These are phyloP conservation scores for Forsythia viridissima DNA, from an alignment of 257 asterid species.

Conservation along the genomic window DNA sequence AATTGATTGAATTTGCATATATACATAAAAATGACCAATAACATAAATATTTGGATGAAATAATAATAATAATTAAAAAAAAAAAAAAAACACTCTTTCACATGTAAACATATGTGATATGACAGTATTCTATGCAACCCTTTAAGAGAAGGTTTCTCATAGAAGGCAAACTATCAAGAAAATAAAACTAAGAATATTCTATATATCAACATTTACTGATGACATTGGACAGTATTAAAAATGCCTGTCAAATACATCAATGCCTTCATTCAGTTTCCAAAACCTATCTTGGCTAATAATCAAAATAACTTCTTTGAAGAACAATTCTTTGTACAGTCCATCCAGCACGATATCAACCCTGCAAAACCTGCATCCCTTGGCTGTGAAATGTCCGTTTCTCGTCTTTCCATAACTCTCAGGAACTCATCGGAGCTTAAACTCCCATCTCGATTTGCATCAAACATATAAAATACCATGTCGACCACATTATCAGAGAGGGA, in stretches of 20 bases:
- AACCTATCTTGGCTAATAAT: background rate
- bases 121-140: background rate
- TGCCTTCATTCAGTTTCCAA: background rate
- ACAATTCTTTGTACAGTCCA: conserved; percentile 47
- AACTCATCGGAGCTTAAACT: conserved; percentile 78
- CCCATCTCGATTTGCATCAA: conserved; percentile 75
- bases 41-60: too few relatives aligned
- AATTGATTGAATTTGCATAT: too few relatives aligned
- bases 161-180: background rate
- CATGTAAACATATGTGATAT: background rate
- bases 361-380: conserved; percentile 43
- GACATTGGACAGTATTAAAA: background rate
- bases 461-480: conserved; percentile 65
- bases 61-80: too few relatives aligned
- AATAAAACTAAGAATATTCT: background rate
- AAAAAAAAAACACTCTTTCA: background rate
- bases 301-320: conserved; percentile 39
- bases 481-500: conserved; percentile 63
- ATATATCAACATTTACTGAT: background rate
- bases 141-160: background rate
- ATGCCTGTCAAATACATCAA: background rate
- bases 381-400: conserved; percentile 48
- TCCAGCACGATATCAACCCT: conserved; percentile 65
- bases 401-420: conserved; percentile 62
- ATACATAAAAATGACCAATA: too few relatives aligned